phyloP scores from a whole-genome alignment of 75 land plant species.

The Selaginella moellendorffii region DNA sequence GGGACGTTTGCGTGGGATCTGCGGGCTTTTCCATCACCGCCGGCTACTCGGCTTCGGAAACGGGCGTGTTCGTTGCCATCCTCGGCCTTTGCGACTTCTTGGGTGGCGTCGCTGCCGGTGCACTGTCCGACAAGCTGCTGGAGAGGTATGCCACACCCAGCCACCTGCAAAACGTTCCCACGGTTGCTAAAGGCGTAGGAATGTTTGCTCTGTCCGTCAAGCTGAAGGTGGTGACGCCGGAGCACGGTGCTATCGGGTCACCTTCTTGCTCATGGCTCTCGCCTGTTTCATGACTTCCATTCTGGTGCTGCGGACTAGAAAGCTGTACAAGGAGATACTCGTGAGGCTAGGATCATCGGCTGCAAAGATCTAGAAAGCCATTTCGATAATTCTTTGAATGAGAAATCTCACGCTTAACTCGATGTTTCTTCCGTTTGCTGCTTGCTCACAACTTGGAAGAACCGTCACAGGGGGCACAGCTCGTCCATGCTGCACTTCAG shows the following conservation, averaged over 20 bases:
- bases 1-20: neutral
- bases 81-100: neutral
- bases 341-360: no score
- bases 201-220: neutral
- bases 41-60: neutral
- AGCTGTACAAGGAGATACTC: no score
- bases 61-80: neutral
- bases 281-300: no score
- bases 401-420: no score
- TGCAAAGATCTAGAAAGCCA: no score
- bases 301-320: no score
- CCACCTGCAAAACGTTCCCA: slow-evolving; percentile 8
- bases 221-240: no score
- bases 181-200: slow-evolving; percentile 6
- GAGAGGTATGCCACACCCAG: neutral
- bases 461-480: neutral
- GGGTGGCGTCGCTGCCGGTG: slow-evolving; percentile 1
- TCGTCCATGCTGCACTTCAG: neutral
- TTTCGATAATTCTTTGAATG: no score
- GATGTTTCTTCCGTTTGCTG: no score
- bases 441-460: neutral
- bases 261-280: no score
- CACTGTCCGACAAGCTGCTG: neutral
- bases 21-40: neutral
- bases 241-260: no score